phyloP scores from a whole-genome alignment of 108 stramenopile genomes.

The Cylindrotheca closterium region DNA sequence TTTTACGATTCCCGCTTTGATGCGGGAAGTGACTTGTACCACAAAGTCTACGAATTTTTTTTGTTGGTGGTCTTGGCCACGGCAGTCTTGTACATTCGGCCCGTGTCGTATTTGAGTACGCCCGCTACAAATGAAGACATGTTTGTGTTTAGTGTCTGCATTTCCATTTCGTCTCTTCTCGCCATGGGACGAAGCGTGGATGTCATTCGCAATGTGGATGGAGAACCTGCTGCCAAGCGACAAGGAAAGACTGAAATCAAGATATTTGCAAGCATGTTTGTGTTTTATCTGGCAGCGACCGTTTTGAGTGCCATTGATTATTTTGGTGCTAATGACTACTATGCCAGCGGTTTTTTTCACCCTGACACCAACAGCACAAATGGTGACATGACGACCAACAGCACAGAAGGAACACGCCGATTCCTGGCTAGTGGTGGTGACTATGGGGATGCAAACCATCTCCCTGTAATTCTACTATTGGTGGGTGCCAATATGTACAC shows the following conservation, averaged over 20 bases:
- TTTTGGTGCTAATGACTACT: conserved; percentile 5
- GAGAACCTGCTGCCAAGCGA: conserved; percentile 14
- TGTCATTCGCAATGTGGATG: conserved; percentile 15
- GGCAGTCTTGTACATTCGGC: conserved; percentile 36
- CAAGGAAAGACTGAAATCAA: conserved; percentile 13
- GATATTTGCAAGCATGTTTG: neutral
- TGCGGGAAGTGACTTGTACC: conserved; percentile 24
- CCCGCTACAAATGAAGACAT: conserved; percentile 22
- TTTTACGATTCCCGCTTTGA: conserved; percentile 32
- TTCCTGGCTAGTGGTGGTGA: conserved; percentile 1
- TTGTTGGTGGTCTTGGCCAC: conserved; percentile 24
- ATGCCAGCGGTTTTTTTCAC: neutral
- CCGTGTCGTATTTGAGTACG: conserved; percentile 25
- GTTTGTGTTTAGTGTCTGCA: conserved; percentile 34
- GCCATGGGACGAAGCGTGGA: conserved; percentile 25
- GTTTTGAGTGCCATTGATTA: conserved; percentile 23
- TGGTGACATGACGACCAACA: neutral
- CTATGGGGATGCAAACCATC: conserved; percentile 5
- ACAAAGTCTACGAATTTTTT: conserved; percentile 29
- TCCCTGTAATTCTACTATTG: neutral
- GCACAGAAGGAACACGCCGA: neutral
- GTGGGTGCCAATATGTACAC: neutral
- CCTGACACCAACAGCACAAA: conserved; percentile 4
- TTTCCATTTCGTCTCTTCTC: conserved; percentile 12
- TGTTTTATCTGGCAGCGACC: conserved; percentile 24